Conservation (phyloP, 2,329 filamentous ascomycete species). For the Anthostomella pinea region DNA sequence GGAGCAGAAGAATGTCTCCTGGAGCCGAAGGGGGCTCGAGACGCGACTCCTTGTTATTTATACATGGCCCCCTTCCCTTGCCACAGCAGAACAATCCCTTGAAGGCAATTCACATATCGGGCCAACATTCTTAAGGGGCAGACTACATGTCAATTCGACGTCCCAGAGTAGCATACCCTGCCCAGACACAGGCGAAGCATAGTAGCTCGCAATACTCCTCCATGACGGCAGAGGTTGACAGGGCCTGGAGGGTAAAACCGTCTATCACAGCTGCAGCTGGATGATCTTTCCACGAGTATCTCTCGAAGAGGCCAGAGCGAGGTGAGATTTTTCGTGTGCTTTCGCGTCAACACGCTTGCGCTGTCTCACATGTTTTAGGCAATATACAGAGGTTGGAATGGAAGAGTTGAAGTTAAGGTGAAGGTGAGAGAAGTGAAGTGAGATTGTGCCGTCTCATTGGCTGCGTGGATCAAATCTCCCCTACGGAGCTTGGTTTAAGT, state of each 20-base stretch:
- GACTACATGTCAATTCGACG: too few relatives aligned
- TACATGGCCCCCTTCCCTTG: conserved; percentile 2
- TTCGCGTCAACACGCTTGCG: not conserved
- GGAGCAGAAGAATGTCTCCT: too few relatives aligned
- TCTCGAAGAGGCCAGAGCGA: too few relatives aligned
- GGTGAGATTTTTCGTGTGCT: too few relatives aligned
- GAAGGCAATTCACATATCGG: conserved; percentile 5
- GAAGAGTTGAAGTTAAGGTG: not conserved
- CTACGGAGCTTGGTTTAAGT: too few relatives aligned
- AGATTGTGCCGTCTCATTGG: too few relatives aligned
- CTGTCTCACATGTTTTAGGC: conserved; percentile 8
- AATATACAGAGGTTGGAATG: conserved; percentile 10
- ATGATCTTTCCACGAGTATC: too few relatives aligned
- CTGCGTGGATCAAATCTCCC: too few relatives aligned
- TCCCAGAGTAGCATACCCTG: not conserved
- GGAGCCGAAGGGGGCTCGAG: too few relatives aligned
- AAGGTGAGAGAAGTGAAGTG: conserved; percentile 1
- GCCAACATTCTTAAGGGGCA: too few relatives aligned
- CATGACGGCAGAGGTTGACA: conserved; percentile 3
- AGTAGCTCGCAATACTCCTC: not conserved
- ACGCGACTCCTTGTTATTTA: too few relatives aligned
- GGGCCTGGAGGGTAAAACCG: conserved; percentile 1
- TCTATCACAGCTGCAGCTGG: too few relatives aligned
- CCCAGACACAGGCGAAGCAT: not conserved
- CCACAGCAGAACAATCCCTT: not conserved